These are phyloP conservation scores for Scleroderma citrinum DNA, from an alignment of 768 basidiomycete genomes.

Conservation along the genomic window DNA sequence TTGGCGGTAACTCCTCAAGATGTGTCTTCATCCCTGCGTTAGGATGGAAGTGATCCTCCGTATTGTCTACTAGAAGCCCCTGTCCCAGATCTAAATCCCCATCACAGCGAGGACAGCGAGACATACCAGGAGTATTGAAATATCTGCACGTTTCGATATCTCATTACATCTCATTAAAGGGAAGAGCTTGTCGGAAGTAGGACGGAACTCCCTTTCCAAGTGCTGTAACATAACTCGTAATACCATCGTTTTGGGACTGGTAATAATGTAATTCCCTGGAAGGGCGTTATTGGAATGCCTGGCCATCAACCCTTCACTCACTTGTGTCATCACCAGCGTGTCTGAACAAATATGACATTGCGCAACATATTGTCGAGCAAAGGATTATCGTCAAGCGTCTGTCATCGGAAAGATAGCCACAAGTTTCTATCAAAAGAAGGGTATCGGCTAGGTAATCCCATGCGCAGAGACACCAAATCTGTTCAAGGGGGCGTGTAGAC, in stretches of 20 bases:
- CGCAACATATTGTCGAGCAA: constrained; percentile 45
- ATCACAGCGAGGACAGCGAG: no score
- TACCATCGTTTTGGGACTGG: constrained; percentile 43
- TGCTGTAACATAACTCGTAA: constrained; percentile 36
- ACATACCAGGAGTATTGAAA: neutral
- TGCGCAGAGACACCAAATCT: constrained; percentile 39
- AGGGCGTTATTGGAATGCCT: neutral
- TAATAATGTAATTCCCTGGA: constrained; percentile 7
- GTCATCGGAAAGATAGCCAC: constrained; percentile 39
- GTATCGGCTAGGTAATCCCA: constrained; percentile 44
- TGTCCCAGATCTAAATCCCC: no score
- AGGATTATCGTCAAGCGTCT: constrained; percentile 47
- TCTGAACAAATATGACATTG: constrained; percentile 36
- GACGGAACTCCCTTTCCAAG: constrained; percentile 7
- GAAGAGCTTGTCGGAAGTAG: neutral
- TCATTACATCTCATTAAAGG: neutral
- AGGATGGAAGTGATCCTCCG: neutral
- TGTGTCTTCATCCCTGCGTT: neutral
- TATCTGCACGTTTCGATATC: neutral
- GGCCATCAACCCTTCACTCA: constrained; percentile 13
- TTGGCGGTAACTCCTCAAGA: neutral
- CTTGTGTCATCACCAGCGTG: constrained; percentile 17
- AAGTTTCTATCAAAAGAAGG: constrained; percentile 42
- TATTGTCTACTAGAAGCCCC: neutral
- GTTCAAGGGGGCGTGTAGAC: constrained; percentile 23